Evolutionary conservation across 768 basidiomycete species (phyloP).

Genomic region (Sarcodon aspratus): DNA sequence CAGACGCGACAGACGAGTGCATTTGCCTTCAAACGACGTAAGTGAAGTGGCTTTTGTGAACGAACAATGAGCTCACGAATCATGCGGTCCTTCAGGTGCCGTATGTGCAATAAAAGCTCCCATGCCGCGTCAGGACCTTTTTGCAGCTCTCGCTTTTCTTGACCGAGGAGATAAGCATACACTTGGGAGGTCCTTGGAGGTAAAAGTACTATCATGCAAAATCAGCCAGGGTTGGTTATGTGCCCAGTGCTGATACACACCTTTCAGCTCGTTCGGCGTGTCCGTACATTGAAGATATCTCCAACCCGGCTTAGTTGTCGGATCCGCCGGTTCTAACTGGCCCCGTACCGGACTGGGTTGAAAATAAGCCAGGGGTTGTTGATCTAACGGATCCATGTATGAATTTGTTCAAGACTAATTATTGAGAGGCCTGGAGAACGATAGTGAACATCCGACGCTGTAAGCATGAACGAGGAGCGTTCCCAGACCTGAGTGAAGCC

Average conservation of each 20-base stretch:
- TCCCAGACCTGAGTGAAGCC: no score
- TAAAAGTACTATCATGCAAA: slow-evolving; percentile 38
- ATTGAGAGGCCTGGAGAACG: no score
- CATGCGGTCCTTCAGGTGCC: slow-evolving; percentile 74
- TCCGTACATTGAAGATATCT: slow-evolving; percentile 69
- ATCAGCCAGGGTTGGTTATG: slow-evolving; percentile 1
- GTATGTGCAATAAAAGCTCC: slow-evolving; percentile 63
- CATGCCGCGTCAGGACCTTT: slow-evolving; percentile 46
- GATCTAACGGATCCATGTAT: no score
- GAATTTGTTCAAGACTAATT: no score
- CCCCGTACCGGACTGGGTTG: slow-evolving; percentile 61
- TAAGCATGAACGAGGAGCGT: no score
- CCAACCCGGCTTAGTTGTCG: slow-evolving; percentile 42
- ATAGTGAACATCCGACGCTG: no score
- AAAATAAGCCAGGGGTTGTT: slow-evolving; percentile 22
- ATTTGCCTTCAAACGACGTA: slow-evolving; percentile 27
- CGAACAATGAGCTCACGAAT: slow-evolving; percentile 26
- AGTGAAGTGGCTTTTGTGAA: not conserved
- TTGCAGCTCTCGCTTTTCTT: slow-evolving; percentile 49
- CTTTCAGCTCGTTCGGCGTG: slow-evolving; percentile 63
- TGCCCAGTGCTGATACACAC: slow-evolving; percentile 18
- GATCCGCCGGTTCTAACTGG: slow-evolving; percentile 60
- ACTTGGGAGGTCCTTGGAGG: slow-evolving; percentile 56
- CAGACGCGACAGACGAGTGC: slow-evolving; percentile 47
- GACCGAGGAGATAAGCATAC: slow-evolving; percentile 54